These are phyloP conservation scores for Didymosphaeria variabile DNA, from an alignment of 2,329 filamentous ascomycete species.

Conservation along the genomic window DNA sequence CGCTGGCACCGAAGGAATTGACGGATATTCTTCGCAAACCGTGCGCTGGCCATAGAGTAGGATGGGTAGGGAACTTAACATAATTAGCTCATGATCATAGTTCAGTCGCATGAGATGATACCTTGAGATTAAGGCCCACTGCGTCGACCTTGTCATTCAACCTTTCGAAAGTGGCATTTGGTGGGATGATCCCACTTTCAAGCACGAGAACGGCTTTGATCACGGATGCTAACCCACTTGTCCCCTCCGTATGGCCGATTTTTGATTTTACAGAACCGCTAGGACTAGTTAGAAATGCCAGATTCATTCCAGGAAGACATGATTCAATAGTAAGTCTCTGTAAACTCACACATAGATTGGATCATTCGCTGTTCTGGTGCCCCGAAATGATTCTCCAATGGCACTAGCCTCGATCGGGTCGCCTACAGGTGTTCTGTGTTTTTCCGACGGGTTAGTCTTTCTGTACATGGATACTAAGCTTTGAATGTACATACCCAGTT, in stretches of 20 bases:
- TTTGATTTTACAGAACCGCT: constrained; percentile 41
- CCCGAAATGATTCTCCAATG: constrained; percentile 31
- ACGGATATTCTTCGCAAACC: constrained; percentile 36
- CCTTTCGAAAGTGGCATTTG: constrained; percentile 47
- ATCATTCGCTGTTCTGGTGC: constrained; percentile 20
- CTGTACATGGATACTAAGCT: no score
- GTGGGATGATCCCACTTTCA: constrained; percentile 46
- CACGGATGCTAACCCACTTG: constrained; percentile 39
- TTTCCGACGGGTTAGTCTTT: no score
- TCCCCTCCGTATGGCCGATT: constrained; percentile 42
- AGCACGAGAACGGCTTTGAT: constrained; percentile 54
- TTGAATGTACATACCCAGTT: no score
- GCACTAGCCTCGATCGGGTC: constrained; percentile 33
- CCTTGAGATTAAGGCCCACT: constrained; percentile 24
- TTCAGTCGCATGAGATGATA: no score
- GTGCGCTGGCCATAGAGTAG: no score
- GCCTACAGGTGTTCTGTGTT: neutral
- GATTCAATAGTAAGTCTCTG: no score
- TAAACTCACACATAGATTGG: constrained; percentile 33
- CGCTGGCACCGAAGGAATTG: constrained; percentile 55
- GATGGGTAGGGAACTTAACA: no score
- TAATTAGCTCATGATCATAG: no score
- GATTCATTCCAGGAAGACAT: no score
- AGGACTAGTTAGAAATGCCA: no score
- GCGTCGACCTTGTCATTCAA: constrained; percentile 36